Evolutionary conservation across 31 red algal species (phyloP).

Genomic region (Endocladia muricata): DNA sequence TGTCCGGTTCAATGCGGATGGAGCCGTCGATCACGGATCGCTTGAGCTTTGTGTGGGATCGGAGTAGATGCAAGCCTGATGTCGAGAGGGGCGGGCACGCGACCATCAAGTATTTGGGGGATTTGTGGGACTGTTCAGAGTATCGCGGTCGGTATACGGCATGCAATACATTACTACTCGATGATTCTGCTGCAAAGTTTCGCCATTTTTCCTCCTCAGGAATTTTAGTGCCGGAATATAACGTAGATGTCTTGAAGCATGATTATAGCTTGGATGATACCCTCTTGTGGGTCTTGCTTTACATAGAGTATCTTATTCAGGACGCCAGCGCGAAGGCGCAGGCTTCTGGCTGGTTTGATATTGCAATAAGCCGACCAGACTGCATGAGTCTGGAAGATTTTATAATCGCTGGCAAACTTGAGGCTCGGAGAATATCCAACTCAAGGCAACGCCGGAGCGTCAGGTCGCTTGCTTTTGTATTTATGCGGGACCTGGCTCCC

Average conservation of each 20-base stretch:
- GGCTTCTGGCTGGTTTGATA: not conserved
- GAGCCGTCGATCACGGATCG: not conserved
- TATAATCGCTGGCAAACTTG: not conserved
- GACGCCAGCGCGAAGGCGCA: not conserved
- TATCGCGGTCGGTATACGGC: slow-evolving; percentile 15
- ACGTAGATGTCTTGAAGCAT: not conserved
- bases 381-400: slow-evolving; percentile 3
- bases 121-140: slow-evolving; percentile 22
- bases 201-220: slow-evolving; percentile 32
- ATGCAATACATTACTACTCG: slow-evolving; percentile 59
- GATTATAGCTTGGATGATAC: slow-evolving; percentile 60
- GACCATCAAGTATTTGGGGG: slow-evolving; percentile 45
- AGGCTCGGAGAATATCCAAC: not conserved
- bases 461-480: slow-evolving; percentile 10
- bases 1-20: slow-evolving; percentile 16
- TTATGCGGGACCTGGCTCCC: not conserved
- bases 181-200: slow-evolving; percentile 61
- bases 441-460: not conserved
- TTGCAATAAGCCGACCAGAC: not conserved
- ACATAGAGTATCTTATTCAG: slow-evolving; percentile 55
- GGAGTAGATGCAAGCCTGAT: slow-evolving; percentile 2
- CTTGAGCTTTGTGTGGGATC: slow-evolving; percentile 27
- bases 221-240: slow-evolving; percentile 63
- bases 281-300: slow-evolving; percentile 62
- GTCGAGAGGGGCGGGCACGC: slow-evolving; percentile 26